Conservation (phyloP, 176 grass and related monocot species). For the Pharus latifolius region DNA sequence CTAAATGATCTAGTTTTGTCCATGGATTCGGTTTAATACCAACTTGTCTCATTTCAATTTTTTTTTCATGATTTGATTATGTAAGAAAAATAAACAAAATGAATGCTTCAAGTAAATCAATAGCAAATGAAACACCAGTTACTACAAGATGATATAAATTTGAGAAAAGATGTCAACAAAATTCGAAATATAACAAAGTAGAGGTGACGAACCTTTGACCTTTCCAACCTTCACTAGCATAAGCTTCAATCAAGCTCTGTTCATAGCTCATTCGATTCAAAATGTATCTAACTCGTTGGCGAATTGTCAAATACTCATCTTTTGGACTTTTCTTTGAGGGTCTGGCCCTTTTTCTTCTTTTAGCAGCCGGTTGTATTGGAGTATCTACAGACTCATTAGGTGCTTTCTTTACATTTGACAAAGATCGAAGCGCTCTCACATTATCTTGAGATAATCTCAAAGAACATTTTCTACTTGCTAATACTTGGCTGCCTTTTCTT, state of each 20-base stretch:
- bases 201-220: conserved; percentile 47
- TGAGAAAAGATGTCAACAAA: neutral
- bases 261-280: conserved; percentile 84
- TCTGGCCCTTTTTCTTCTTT: conserved; percentile 18
- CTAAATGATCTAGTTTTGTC: too few species aligned
- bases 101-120: neutral
- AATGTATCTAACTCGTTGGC: conserved; percentile 54
- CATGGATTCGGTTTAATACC: too few species aligned
- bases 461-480: conserved; percentile 13
- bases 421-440: conserved; percentile 38
- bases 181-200: conserved; percentile 5
- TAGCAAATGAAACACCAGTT: neutral
- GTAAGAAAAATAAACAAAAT: neutral
- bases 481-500: conserved; percentile 20
- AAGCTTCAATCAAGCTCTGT: conserved; percentile 84
- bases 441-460: conserved; percentile 46
- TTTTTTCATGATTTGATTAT: too few species aligned
- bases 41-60: too few species aligned
- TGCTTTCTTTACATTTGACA: conserved; percentile 12
- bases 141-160: neutral
- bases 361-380: conserved; percentile 5
- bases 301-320: conserved; percentile 39
- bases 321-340: conserved; percentile 8
- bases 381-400: conserved; percentile 15
- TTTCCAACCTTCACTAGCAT: conserved; percentile 84